A percentile compares a stretch with the other conserved stretches of the same genome.
These are phyloP conservation scores for Nyctanthes arbortristis DNA, from an alignment of 257 asterid species.

Conservation along the genomic window DNA sequence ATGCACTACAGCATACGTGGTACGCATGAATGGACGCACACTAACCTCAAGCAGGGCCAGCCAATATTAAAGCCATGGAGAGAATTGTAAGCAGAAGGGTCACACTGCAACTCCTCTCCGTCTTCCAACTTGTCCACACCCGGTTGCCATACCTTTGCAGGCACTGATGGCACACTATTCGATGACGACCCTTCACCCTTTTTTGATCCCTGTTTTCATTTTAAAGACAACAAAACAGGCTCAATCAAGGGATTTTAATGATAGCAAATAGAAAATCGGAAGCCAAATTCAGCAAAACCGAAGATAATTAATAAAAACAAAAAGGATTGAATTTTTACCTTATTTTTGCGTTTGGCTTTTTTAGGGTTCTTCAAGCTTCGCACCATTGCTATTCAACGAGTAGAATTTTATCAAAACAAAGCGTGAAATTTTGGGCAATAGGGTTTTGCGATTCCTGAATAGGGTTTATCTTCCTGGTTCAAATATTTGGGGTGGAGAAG, in stretches of 20 bases:
- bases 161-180: slow-evolving; percentile 40
- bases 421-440: too few species aligned
- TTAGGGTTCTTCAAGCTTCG: slow-evolving; percentile 74
- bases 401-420: too few species aligned
- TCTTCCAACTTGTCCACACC: slow-evolving; percentile 85
- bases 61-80: slow-evolving; percentile 84
- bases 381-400: too few species aligned
- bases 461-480: too few species aligned
- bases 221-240: background rate
- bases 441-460: too few species aligned
- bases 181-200: slow-evolving; percentile 70
- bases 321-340: slow-evolving; percentile 38
- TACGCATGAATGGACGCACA: background rate
- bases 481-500: too few species aligned
- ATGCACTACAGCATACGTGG: background rate
- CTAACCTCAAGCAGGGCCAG: slow-evolving; percentile 89
- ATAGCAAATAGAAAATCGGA: background rate
- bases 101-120: slow-evolving; percentile 94
- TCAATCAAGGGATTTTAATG: background rate
- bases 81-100: slow-evolving; percentile 83
- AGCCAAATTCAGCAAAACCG: background rate
- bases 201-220: slow-evolving; percentile 40
- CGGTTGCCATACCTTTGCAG: slow-evolving; percentile 87
- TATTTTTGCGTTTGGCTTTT: slow-evolving; percentile 69
- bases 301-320: background rate